Conservation (phyloP, 257 asterid genomes). For the Nicotiana obtusifolia region DNA sequence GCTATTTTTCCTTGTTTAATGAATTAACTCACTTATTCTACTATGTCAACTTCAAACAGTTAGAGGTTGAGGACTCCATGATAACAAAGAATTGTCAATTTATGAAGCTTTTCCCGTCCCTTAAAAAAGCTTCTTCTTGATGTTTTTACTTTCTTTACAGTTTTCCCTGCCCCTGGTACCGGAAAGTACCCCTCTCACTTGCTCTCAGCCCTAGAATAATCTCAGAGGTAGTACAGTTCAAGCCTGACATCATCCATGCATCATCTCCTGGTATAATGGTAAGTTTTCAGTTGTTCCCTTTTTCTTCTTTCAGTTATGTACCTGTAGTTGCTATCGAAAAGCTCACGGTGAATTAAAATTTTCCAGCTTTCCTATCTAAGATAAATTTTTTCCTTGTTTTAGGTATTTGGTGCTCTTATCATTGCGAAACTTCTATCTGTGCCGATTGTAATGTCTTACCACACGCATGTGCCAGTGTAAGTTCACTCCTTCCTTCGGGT, state of each 20-base stretch:
- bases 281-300: conserved; percentile 12
- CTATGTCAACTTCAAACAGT: not conserved
- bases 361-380: not conserved
- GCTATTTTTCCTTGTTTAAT: not conserved
- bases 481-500: conserved; percentile 10
- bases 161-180: conserved; percentile 91
- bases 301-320: not conserved
- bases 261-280: conserved; percentile 99
- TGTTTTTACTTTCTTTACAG: conserved; percentile 33
- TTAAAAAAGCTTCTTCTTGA: not conserved
- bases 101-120: not conserved
- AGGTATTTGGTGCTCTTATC: conserved; percentile 92
- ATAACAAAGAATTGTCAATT: not conserved
- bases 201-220: conserved; percentile 99
- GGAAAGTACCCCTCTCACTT: conserved; percentile 84
- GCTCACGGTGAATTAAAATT: not conserved
- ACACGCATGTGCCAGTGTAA: conserved; percentile 97
- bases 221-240: conserved; percentile 83
- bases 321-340: not conserved
- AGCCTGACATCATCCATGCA: conserved; percentile 96
- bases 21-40: not conserved
- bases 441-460: conserved; percentile 92
- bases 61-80: not conserved
- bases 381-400: not conserved
- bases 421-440: conserved; percentile 77